Percentiles rank a stretch among this genome's conserved stretches.
phyloP scores from a whole-genome alignment of 116 monocot genomes.

The Iris pallida region DNA sequence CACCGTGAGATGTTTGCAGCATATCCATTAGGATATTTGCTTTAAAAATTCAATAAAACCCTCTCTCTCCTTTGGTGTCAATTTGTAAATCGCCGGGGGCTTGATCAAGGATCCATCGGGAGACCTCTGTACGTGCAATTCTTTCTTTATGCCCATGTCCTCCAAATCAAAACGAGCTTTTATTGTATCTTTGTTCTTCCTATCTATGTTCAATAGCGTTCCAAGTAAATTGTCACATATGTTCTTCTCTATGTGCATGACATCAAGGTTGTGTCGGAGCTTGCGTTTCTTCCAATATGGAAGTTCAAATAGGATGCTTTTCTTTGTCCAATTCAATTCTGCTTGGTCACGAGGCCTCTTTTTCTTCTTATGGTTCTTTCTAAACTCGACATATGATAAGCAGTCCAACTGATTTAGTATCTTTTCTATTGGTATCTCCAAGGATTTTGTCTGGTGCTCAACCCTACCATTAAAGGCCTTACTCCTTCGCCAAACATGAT shows the following conservation, averaged over 20 bases:
- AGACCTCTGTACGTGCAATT: not conserved
- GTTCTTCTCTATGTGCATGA: no score
- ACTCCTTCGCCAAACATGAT: not conserved
- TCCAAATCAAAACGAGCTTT: slow-evolving; percentile 1
- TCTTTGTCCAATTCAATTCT: not conserved
- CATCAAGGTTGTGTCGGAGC: no score
- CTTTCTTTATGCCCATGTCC: not conserved
- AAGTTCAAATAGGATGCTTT: slow-evolving; percentile 1
- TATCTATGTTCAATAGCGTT: no score
- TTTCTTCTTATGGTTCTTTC: no score
- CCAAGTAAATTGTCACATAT: no score
- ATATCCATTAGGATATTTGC: not conserved
- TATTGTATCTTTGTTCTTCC: not conserved
- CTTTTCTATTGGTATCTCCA: not conserved
- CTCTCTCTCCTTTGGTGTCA: not conserved
- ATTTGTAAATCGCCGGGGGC: not conserved
- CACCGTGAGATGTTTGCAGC: slow-evolving; percentile 7
- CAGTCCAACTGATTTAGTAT: not conserved
- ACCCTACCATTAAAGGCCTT: not conserved
- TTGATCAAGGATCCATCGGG: not conserved
- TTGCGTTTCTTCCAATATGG: no score
- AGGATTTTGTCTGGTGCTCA: not conserved
- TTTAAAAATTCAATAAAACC: not conserved
- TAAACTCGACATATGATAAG: not conserved
- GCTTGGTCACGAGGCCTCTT: no score